Evolutionary conservation across 139 green algal species (phyloP).

Genomic region (Gonium pectorale): DNA sequence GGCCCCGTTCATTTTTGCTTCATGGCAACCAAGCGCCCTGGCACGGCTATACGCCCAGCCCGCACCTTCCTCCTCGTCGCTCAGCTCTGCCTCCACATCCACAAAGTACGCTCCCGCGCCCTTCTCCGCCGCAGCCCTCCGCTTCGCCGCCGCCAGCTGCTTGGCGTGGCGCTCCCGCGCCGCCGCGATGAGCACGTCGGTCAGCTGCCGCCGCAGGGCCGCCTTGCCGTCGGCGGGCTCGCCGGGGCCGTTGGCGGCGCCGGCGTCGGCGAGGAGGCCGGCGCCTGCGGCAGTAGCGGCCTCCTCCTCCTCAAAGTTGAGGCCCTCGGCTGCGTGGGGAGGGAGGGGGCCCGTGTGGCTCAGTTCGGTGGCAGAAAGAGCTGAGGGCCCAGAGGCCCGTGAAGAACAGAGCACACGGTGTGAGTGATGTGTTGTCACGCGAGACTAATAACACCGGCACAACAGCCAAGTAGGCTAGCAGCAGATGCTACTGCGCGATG

Average conservation of each 20-base stretch:
- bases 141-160: constrained; percentile 8
- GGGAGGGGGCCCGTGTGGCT: no score
- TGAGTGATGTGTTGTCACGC: no score
- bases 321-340: not conserved
- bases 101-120: constrained; percentile 31
- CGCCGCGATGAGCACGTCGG: constrained; percentile 6
- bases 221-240: not conserved
- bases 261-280: not conserved
- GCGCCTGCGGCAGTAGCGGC: not conserved
- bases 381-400: no score
- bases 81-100: constrained; percentile 42
- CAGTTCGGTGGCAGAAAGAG: no score
- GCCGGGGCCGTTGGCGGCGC: not conserved
- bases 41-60: no score
- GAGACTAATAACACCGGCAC: no score
- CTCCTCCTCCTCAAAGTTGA: constrained; percentile 41
- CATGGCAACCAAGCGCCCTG: no score
- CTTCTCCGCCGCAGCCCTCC: not conserved
- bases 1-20: no score
- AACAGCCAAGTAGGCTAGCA: no score
- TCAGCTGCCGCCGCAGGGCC: not conserved
- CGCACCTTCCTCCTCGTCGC: constrained; percentile 39
- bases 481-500: no score
- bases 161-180: constrained; percentile 4
- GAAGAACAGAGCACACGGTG: no score